Conservation (phyloP, 2,329 filamentous ascomycete species). For the Aspergillus persii region DNA sequence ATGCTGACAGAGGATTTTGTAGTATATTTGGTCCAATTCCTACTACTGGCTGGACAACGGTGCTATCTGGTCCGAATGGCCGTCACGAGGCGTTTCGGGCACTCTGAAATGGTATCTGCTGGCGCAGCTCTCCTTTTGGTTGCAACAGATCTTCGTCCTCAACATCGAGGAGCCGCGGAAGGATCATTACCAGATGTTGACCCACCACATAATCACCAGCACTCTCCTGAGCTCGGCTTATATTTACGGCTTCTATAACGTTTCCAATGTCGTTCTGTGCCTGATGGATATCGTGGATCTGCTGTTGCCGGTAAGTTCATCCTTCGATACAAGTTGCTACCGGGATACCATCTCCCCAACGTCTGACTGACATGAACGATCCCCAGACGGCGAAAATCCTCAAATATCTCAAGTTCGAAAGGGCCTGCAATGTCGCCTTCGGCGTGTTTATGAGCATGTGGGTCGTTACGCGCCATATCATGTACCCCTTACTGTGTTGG, state of each 20-base stretch:
- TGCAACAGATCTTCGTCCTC: slow-evolving; percentile 91
- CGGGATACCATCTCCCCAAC: neutral
- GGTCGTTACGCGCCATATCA: slow-evolving; percentile 77
- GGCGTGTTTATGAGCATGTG: slow-evolving; percentile 82
- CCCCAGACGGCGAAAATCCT: slow-evolving; percentile 81
- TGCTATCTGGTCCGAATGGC: slow-evolving; percentile 83
- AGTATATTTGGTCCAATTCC: slow-evolving; percentile 80
- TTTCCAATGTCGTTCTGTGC: slow-evolving; percentile 83
- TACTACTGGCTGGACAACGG: slow-evolving; percentile 73
- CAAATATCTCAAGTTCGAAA: slow-evolving; percentile 79
- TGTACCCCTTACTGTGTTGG: slow-evolving; percentile 78
- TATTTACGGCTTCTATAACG: slow-evolving; percentile 79
- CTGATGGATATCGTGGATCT: slow-evolving; percentile 94
- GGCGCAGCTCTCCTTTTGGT: slow-evolving; percentile 85
- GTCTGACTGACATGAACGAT: slow-evolving; percentile 3
- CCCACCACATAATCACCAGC: slow-evolving; percentile 88
- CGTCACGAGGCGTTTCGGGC: slow-evolving; percentile 69
- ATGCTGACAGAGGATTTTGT: slow-evolving; percentile 11
- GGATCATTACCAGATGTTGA: slow-evolving; percentile 94
- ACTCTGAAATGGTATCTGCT: slow-evolving; percentile 87
- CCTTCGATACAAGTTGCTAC: neutral
- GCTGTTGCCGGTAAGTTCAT: slow-evolving; percentile 69
- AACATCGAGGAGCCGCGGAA: slow-evolving; percentile 93
- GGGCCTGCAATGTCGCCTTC: slow-evolving; percentile 77
- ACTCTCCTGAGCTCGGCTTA: slow-evolving; percentile 78